phyloP scores from a whole-genome alignment of 768 basidiomycete genomes.

The Lactarius pseudohatsudake region DNA sequence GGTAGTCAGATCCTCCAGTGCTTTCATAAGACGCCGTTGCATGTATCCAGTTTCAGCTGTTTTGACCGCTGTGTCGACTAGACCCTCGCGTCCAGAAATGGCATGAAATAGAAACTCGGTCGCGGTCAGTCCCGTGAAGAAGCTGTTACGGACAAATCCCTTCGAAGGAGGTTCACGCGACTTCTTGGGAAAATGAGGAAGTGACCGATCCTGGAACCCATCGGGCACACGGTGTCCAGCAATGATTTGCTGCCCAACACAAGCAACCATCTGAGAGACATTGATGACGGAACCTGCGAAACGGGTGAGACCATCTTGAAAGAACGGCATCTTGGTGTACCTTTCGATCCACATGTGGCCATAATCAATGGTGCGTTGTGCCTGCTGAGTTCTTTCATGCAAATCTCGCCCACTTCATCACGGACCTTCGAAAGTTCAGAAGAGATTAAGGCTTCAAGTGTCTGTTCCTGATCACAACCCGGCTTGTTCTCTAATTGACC shows the following conservation, averaged over 20 bases:
- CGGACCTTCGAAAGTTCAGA: constrained; percentile 92
- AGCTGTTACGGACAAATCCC: constrained; percentile 97
- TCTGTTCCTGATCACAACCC: constrained; percentile 97
- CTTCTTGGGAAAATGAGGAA: constrained; percentile 99
- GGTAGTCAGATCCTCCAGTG: constrained; percentile 92
- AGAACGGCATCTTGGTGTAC: constrained; percentile 39
- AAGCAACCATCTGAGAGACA: constrained; percentile 99
- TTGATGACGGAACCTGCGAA: constrained; percentile 96
- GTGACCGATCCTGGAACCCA: constrained; percentile 97
- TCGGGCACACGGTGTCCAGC: constrained; percentile 97
- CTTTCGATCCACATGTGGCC: constrained; percentile 99
- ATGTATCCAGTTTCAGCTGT: constrained; percentile 99
- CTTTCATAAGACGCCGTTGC: constrained; percentile 99
- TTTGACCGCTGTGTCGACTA: constrained; percentile 99
- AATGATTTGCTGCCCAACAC: constrained; percentile 99
- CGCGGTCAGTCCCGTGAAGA: constrained; percentile 86
- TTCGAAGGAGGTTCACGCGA: constrained; percentile 95
- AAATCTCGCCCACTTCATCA: constrained; percentile 94
- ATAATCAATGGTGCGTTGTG: constrained; percentile 98
- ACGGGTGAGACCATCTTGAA: constrained; percentile 12
- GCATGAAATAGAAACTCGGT: constrained; percentile 99
- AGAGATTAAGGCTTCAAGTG: constrained; percentile 94
- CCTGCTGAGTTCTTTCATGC: constrained; percentile 96
- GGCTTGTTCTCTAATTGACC: constrained; percentile 94
- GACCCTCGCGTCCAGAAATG: constrained; percentile 95